Conservation (phyloP, 345 rosid species). For the Draba incana region DNA sequence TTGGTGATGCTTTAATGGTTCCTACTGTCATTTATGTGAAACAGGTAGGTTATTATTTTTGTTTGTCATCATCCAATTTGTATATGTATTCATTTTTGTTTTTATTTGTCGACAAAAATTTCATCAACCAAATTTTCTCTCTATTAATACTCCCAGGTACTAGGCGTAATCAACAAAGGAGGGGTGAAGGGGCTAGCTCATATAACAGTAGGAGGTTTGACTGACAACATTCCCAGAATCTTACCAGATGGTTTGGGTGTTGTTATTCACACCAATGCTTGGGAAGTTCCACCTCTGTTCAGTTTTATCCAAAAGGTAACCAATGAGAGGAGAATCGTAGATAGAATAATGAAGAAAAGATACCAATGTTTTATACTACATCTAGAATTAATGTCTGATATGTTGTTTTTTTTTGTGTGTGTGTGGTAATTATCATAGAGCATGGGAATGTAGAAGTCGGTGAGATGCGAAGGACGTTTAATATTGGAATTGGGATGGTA, state of each 20-base stretch:
- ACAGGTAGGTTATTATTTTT: constrained; percentile 54
- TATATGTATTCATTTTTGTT: no score
- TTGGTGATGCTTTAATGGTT: constrained; percentile 92
- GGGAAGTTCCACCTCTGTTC: constrained; percentile 76
- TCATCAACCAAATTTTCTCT: neutral
- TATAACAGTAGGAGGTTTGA: constrained; percentile 92
- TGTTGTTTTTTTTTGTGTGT: neutral
- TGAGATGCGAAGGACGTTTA: constrained; percentile 91
- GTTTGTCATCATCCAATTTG: no score
- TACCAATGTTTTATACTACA: neutral
- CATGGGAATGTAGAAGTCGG: constrained; percentile 74
- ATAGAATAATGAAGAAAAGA: neutral
- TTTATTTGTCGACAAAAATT: neutral
- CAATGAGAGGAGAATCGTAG: no score
- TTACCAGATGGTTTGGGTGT: constrained; percentile 87
- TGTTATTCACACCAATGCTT: constrained; percentile 59
- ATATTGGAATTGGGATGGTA: constrained; percentile 98
- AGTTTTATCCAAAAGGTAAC: constrained; percentile 89
- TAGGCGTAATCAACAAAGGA: constrained; percentile 73
- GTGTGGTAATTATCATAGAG: constrained; percentile 36
- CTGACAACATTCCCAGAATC: constrained; percentile 84
- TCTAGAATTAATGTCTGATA: neutral
- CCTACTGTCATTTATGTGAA: constrained; percentile 88
- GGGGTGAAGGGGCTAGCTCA: constrained; percentile 53
- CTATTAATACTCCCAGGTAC: constrained; percentile 44